Evolutionary conservation across 805 yeast species (phyloP), one percentile per base, ranked within the genome.

Genomic region (Schwanniomyces occidentalis): DNA sequence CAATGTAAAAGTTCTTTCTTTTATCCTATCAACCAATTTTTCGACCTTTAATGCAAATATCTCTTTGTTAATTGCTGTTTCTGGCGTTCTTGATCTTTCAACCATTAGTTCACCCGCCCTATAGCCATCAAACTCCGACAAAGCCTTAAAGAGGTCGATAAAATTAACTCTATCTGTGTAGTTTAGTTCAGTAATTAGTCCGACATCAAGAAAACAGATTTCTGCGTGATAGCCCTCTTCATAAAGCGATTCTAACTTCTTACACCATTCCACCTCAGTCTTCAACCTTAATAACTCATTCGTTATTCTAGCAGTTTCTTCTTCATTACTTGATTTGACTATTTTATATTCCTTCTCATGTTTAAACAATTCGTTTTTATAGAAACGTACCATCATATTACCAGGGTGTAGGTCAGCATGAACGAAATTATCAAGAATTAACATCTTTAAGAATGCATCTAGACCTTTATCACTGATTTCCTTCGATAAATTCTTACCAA

Each of bases 371-470:
- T 66, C 73, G 36, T 67, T 72, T 46, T 78, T 78, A 46, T 81
- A 71, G 49, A 85, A 80, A 30, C 87, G 64, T 6, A 87, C 76
- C 69, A 89, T 77, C 52, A 93, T 86, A 57, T 93, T 93, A 3
- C 99, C 99, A 0, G 99, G 97, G 48, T 93, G 99, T 40, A 93
- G 69, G 63, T 93, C 99, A 0, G 98, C 91, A 58, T 93, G 99
- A 27, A 90, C 87, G 58, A 93, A 93, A 57, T 93, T 90, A 63
- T 93, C 95, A 35, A 91, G 61, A 33, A 93, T 83, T 42, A 93
- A 69, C 99, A 93, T 93, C 50, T 89, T 85, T 44, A 93, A 67
- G 49, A 93, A 93, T 4, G 97, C 85, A 56, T 93, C 95, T 16
- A 93, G 76, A 6, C 95, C 85, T 42, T 84, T 83, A 51, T 85